Evolutionary conservation across 345 rosid species (phyloP).

Genomic region (Populus alba): DNA sequence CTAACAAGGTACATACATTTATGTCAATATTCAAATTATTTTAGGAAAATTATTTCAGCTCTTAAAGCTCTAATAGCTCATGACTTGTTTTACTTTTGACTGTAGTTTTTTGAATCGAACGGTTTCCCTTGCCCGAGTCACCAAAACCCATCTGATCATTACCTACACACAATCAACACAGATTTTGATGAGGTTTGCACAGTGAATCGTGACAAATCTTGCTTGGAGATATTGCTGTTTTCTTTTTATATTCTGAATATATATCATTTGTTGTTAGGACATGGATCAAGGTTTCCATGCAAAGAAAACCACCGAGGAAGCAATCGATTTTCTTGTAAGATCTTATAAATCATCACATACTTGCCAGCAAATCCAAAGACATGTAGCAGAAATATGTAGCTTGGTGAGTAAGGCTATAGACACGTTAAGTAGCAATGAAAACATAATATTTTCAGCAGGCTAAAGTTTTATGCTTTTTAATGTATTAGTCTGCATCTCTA

Average conservation of each 20-base stretch:
- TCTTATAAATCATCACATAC: slow-evolving; percentile 14
- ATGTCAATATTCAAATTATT: no score
- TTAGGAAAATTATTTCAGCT: no score
- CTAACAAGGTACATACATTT: slow-evolving; percentile 14
- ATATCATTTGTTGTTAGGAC: not conserved
- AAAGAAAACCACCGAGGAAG: slow-evolving; percentile 5
- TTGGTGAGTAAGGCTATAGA: not conserved
- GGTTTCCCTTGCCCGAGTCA: slow-evolving; percentile 15
- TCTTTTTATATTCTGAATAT: not conserved
- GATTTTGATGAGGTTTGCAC: slow-evolving; percentile 15
- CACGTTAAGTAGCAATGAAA: not conserved
- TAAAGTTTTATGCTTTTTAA: not conserved
- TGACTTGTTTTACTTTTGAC: not conserved
- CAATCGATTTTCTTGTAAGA: not conserved
- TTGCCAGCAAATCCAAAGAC: not conserved
- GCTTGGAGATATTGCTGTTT: not conserved
- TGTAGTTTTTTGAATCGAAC: slow-evolving; percentile 14
- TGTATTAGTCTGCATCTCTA: no score
- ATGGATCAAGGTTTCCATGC: slow-evolving; percentile 8
- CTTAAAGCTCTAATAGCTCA: no score
- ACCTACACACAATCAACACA: slow-evolving; percentile 6
- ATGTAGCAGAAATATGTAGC: not conserved
- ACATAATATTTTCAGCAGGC: not conserved
- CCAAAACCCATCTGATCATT: slow-evolving; percentile 15
- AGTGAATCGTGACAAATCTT: no score